Evolutionary conservation across 2,329 filamentous ascomycete species (phyloP).

Genomic region (Aspergillus eucalypticola): DNA sequence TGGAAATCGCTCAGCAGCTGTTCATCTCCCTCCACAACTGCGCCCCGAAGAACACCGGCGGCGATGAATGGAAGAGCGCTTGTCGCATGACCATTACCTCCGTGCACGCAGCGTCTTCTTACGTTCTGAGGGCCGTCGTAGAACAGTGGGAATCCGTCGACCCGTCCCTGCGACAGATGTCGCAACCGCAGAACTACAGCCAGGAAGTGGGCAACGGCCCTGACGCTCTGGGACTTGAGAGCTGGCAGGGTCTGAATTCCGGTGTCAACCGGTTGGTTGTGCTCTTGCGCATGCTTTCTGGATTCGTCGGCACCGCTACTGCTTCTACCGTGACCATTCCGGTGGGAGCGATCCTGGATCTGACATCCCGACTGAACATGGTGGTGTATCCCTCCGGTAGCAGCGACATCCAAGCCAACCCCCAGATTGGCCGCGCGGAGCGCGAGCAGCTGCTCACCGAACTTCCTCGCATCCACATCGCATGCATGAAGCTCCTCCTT

Average conservation of each 20-base stretch:
- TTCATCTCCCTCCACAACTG: slow-evolving; percentile 74
- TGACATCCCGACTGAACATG: slow-evolving; percentile 69
- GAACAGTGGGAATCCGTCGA: slow-evolving; percentile 77
- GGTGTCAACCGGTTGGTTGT: slow-evolving; percentile 70
- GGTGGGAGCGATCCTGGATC: slow-evolving; percentile 66
- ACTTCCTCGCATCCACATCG: slow-evolving; percentile 72
- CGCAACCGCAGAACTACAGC: slow-evolving; percentile 39
- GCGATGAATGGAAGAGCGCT: slow-evolving; percentile 75
- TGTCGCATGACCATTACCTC: slow-evolving; percentile 63
- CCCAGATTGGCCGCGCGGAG: slow-evolving; percentile 75
- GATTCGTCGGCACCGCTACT: slow-evolving; percentile 65
- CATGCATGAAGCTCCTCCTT: slow-evolving; percentile 64
- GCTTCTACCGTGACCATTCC: slow-evolving; percentile 66
- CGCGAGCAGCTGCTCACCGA: slow-evolving; percentile 74
- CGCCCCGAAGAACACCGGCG: slow-evolving; percentile 73
- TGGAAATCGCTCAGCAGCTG: slow-evolving; percentile 62
- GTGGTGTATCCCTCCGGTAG: slow-evolving; percentile 56
- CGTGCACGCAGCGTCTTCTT: slow-evolving; percentile 71
- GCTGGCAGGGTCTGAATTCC: slow-evolving; percentile 73
- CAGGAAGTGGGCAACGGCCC: slow-evolving; percentile 38
- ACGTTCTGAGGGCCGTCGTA: slow-evolving; percentile 73
- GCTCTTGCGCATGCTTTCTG: slow-evolving; percentile 65
- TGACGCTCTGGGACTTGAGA: slow-evolving; percentile 56
- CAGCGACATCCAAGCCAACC: slow-evolving; percentile 62
- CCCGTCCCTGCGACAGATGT: slow-evolving; percentile 37